Evolutionary conservation across 1,139 yeast species (phyloP), one percentile per base, ranked within the genome.

Genomic region (Yamadazyma friedrichii): DNA sequence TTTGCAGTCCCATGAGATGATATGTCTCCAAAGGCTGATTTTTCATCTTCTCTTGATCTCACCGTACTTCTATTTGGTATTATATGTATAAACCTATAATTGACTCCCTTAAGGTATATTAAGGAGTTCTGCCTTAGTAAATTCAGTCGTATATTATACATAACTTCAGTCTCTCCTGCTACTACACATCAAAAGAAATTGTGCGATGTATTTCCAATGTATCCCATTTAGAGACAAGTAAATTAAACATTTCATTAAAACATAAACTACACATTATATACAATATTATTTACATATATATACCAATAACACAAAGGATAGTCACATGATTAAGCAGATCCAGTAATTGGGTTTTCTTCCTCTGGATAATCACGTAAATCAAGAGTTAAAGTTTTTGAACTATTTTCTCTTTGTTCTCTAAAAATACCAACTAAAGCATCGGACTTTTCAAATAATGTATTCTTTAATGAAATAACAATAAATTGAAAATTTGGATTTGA

Each of bases 341-440:
- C 46, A n/a, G 45, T 44, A 8, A 51, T 38, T 2, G 59, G 53
- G 2, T 50, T 46, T 15, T 61, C 70, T 24, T 63, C 73, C 36
- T 64, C 71, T 1, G 82, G 77, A 55, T 81, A 84, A n/a, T 76
- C 75, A 46, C 82, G 67, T 54, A 87, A 70, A 58, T 88, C 93
- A 43, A 87, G 61, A 0, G 94, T 85, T 29, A 93, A 72, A 0
- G 94, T 84, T 51, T 76, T 78, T 2, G 96, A 88, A 40, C 88
- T 76, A 54, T 87, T 88, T 45, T 79, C 80, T 13, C 70, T 70
- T 55, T 88, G 96, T 52, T 89, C 95, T 47, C 96, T 74, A 65
- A 87, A 93, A 37, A 93, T 91, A 22, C 98, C 99, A 5, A 94
- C 96, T 46, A 93, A 70, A 0, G 96, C 84, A 56, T 89, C 96